Evolutionary conservation across 2,329 filamentous ascomycete genomes (phyloP).

Genomic region (Fusarium metavorans): DNA sequence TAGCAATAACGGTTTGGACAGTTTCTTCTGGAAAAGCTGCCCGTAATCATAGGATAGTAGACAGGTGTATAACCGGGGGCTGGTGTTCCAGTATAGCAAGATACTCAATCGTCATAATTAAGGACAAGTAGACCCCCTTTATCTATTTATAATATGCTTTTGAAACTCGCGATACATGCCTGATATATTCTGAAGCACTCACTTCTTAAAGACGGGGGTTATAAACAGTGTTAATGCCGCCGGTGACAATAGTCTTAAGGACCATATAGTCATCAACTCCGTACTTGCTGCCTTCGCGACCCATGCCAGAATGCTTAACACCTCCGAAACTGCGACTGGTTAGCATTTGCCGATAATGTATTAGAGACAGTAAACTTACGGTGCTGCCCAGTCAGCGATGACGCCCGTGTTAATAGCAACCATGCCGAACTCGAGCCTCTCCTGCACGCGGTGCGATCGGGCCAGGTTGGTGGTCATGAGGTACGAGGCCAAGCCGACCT

Average conservation of each 20-base stretch:
- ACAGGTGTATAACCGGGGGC: neutral
- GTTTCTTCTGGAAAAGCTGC: neutral
- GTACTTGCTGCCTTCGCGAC: slow-evolving; percentile 70
- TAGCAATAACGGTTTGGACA: neutral
- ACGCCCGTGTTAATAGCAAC: slow-evolving; percentile 73
- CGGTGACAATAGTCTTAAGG: slow-evolving; percentile 66
- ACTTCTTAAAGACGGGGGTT: slow-evolving; percentile 1
- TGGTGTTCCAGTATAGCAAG: neutral
- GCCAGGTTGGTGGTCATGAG: slow-evolving; percentile 77
- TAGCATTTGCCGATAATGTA: neutral
- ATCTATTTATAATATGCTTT: neutral
- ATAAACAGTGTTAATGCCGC: slow-evolving; percentile 37
- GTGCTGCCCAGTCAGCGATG: slow-evolving; percentile 42
- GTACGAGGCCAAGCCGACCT: slow-evolving; percentile 74
- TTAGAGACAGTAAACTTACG: slow-evolving; percentile 31
- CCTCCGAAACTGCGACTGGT: slow-evolving; percentile 62
- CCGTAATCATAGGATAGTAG: neutral
- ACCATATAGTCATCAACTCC: slow-evolving; percentile 70
- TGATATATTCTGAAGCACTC: neutral
- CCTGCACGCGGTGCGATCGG: slow-evolving; percentile 73
- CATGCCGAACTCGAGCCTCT: slow-evolving; percentile 78
- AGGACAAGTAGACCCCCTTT: neutral
- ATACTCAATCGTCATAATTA: neutral
- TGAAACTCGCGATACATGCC: neutral
- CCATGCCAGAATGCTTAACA: slow-evolving; percentile 72